Conservation (phyloP, 2,329 filamentous ascomycete genomes). For the Coniochaeta pulveracea region DNA sequence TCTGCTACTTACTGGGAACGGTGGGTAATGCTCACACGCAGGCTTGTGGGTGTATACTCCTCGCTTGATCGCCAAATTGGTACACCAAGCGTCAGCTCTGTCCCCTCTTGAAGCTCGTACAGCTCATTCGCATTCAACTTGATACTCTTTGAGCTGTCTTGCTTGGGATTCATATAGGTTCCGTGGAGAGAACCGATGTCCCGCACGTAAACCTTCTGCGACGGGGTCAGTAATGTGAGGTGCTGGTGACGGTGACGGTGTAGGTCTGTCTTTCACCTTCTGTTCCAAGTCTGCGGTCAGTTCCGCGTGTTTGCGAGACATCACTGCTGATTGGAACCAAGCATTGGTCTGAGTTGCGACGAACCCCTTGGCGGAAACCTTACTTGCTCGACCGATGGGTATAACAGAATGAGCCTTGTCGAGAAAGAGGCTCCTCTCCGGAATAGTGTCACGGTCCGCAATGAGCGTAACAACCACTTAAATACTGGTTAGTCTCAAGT, state of each 20-base stretch:
- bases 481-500: neutral
- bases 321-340: slow-evolving; percentile 61
- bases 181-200: slow-evolving; percentile 42
- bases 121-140: slow-evolving; percentile 11
- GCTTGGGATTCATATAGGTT: slow-evolving; percentile 30
- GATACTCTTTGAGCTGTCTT: no score
- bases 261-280: slow-evolving; percentile 24
- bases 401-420: slow-evolving; percentile 13
- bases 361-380: slow-evolving; percentile 30
- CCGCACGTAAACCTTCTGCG: slow-evolving; percentile 30
- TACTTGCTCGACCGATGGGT: slow-evolving; percentile 32
- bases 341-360: slow-evolving; percentile 34
- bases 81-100: slow-evolving; percentile 25
- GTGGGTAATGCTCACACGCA: slow-evolving; percentile 14
- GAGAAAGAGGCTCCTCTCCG: slow-evolving; percentile 18
- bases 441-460: slow-evolving; percentile 5
- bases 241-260: neutral
- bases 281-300: slow-evolving; percentile 30
- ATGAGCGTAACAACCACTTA: slow-evolving; percentile 1
- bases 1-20: no score
- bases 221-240: slow-evolving; percentile 14
- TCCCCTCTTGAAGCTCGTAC: slow-evolving; percentile 19
- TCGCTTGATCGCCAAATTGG: slow-evolving; percentile 23
- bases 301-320: slow-evolving; percentile 57
- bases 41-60: slow-evolving; percentile 16